Evolutionary conservation across 306 rosid genomes (phyloP), one percentile per base, ranked within the genome.

Genomic region (Boehmeria nivea): DNA sequence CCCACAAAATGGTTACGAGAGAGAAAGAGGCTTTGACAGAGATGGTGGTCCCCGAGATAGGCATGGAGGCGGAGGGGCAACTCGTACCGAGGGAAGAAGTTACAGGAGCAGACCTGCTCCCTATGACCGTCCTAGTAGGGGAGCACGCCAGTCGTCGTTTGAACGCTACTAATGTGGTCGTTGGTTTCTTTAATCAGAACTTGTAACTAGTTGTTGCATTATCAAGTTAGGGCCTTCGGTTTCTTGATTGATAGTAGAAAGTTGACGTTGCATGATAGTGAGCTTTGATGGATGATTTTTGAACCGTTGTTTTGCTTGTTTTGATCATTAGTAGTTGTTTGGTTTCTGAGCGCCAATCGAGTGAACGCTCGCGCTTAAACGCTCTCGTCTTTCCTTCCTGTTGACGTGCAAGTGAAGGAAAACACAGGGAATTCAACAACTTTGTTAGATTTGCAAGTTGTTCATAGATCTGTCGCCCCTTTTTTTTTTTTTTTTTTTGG

Each of bases 1-100:
- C 61, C 80, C 96, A 3, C 98, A 72, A 55, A 91, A 78, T 66
- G 87, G 95, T 27, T 84, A 82, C 73, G 95, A 81, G 15, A 91
- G 82, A 74, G 98, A 87, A 51, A 73, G 81, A 75, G 80, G 74
- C 57, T 91, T 80, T 53, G 94, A 81, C 42, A 78, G 87, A 42
- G 85, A 85, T 15, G 66, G 83, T 34, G 78, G 87, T 54, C 59
- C 84, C 3, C 72, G 83, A 13, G 90, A 88, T 40, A 80, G 60
- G 43, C 88, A 82, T 34, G 36, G 36, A 80, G 86, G 67, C 44
- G 95, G 82, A 43, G 69, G 85, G 24, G 68, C 80, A 4, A 82
- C 84, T 42, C 77, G 87, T 19, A 81, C 75, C 0, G 95, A 84
- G 55, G 95, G 94, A 64, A 79, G 87, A 75, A 67, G 72, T 60